Conservation (phyloP, 2,329 filamentous ascomycete genomes). For the Colletotrichum plurivorum region DNA sequence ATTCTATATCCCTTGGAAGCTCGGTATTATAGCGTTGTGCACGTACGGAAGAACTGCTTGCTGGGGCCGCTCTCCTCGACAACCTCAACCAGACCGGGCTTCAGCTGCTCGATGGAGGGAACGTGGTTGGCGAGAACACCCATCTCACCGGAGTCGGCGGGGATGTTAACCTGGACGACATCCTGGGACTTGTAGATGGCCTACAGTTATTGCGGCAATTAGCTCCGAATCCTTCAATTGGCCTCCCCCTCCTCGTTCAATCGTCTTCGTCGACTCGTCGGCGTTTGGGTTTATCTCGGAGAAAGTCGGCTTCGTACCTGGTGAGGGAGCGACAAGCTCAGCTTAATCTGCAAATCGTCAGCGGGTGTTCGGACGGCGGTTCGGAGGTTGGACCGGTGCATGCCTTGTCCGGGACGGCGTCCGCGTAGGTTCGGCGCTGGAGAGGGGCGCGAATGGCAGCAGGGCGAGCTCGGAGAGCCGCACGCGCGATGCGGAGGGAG, state of each 20-base stretch:
- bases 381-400: conserved; percentile 47
- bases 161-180: conserved; percentile 97
- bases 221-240: conserved; percentile 53
- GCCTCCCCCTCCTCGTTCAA: conserved; percentile 30
- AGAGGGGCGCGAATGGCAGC: conserved; percentile 81
- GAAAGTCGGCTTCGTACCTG: conserved; percentile 78
- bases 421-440: conserved; percentile 92
- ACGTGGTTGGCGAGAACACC: conserved; percentile 99
- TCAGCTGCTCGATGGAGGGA: conserved; percentile 98
- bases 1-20: conserved; percentile 39
- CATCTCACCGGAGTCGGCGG: conserved; percentile 98
- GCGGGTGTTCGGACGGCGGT: conserved; percentile 43
- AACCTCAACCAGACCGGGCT: conserved; percentile 95
- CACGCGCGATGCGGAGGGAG: conserved; percentile 92
- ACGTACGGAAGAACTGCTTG: conserved; percentile 99
- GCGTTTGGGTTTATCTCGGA: conserved; percentile 13
- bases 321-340: conserved; percentile 97
- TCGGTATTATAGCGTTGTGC: conserved; percentile 33
- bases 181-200: conserved; percentile 78
- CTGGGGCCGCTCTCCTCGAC: conserved; percentile 88
- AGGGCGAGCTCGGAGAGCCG: conserved; percentile 87
- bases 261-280: conserved; percentile 20
- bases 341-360: conserved; percentile 80
- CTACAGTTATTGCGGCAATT: conserved; percentile 70
- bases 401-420: conserved; percentile 87